Conservation (phyloP, 75 land plant species). For the Picea glauca region DNA sequence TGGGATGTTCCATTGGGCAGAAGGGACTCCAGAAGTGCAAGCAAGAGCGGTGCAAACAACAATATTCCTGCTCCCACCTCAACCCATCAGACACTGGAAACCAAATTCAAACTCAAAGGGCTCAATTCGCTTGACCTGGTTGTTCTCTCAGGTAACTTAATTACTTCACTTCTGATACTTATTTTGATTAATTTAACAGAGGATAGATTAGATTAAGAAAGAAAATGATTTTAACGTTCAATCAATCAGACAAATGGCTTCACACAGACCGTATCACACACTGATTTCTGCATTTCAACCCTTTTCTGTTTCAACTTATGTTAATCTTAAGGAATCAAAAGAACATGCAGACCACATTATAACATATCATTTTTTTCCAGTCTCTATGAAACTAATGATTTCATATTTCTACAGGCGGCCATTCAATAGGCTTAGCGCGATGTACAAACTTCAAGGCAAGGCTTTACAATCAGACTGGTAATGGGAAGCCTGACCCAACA, state of each 20-base stretch:
- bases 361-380: too few relatives aligned
- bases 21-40: conserved; percentile 25
- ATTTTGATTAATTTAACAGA: too few relatives aligned
- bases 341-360: too few relatives aligned
- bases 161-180: neutral
- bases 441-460: conserved; percentile 71
- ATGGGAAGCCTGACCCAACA: conserved; percentile 46
- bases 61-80: conserved; percentile 24
- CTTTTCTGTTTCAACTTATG: too few relatives aligned
- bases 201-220: too few relatives aligned
- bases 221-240: too few relatives aligned
- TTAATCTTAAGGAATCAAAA: too few relatives aligned
- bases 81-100: conserved; percentile 23
- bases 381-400: too few relatives aligned
- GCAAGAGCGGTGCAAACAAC: conserved; percentile 7
- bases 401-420: conserved; percentile 43
- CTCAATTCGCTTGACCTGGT: conserved; percentile 23
- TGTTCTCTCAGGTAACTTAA: conserved; percentile 21
- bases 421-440: conserved; percentile 64
- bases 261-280: too few relatives aligned
- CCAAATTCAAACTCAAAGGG: conserved; percentile 24
- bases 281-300: too few relatives aligned
- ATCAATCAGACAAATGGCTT: too few relatives aligned
- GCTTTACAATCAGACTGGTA: conserved; percentile 72
- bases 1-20: conserved; percentile 35